Conservation (phyloP, 352 stramenopile genomes). For the Pythium chondricola region DNA sequence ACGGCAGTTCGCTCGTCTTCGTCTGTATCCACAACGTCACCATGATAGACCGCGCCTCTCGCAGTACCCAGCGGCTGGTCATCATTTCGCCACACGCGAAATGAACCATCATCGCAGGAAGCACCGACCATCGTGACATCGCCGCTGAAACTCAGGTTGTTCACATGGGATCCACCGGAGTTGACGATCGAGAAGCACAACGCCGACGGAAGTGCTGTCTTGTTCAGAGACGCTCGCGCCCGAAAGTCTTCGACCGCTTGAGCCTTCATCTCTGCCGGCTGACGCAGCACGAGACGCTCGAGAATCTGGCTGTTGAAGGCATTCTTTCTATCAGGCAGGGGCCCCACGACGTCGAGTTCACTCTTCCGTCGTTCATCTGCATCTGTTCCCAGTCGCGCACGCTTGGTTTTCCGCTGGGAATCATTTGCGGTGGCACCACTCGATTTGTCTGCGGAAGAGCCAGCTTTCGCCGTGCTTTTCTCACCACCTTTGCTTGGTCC, state of each 20-base stretch:
- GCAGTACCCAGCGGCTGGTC: conserved; percentile 66
- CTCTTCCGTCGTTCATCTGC: conserved; percentile 37
- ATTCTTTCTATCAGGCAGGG: conserved; percentile 60
- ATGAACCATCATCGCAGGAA: conserved; percentile 64
- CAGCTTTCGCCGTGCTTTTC: conserved; percentile 12
- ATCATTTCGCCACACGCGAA: conserved; percentile 80
- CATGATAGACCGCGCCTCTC: conserved; percentile 52
- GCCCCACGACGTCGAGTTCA: conserved; percentile 46
- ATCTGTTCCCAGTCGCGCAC: conserved; percentile 35
- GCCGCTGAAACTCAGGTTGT: conserved; percentile 79
- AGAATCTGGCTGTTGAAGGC: conserved; percentile 66
- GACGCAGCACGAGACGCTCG: conserved; percentile 75
- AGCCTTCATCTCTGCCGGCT: conserved; percentile 55
- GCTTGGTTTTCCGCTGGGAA: conserved; percentile 55
- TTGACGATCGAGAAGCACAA: conserved; percentile 80
- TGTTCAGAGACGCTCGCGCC: conserved; percentile 43
- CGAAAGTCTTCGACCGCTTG: conserved; percentile 62
- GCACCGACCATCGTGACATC: conserved; percentile 72
- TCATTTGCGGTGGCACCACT: conserved; percentile 11
- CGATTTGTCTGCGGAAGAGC: neutral
- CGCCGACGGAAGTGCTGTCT: conserved; percentile 47
- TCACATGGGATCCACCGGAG: conserved; percentile 58
- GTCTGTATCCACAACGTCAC: conserved; percentile 39
- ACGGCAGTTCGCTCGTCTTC: conserved; percentile 67
- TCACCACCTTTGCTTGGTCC: conserved; percentile 26